These are phyloP conservation scores for Fusarium albosuccineum DNA, from an alignment of 2,329 filamentous ascomycete genomes.

Conservation along the genomic window DNA sequence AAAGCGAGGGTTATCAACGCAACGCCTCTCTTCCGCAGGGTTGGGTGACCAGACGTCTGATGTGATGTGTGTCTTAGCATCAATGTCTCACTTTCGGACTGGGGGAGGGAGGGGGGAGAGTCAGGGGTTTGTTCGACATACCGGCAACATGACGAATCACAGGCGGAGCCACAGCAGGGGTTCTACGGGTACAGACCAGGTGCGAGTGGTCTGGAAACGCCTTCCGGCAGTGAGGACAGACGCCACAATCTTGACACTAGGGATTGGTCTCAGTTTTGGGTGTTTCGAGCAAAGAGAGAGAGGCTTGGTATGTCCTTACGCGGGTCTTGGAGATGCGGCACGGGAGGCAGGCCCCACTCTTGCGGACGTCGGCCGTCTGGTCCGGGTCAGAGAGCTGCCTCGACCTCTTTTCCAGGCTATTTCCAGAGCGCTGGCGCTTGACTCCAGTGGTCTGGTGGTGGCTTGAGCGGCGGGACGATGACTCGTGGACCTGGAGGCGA, in stretches of 20 bases:
- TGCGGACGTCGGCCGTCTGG: constrained; percentile 63
- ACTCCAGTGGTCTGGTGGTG: constrained; percentile 45
- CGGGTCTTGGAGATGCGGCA: constrained; percentile 63
- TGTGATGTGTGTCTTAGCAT: constrained; percentile 43
- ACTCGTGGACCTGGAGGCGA: constrained; percentile 50
- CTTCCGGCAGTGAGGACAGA: constrained; percentile 58
- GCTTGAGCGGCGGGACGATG: constrained; percentile 41
- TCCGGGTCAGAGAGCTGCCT: constrained; percentile 56
- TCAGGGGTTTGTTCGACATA: constrained; percentile 45
- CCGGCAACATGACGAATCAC: constrained; percentile 55
- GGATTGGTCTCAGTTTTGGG: constrained; percentile 45
- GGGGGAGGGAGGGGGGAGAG: constrained; percentile 20
- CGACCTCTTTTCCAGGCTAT: constrained; percentile 52
- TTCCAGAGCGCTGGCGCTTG: constrained; percentile 54
- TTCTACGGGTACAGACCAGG: constrained; percentile 56
- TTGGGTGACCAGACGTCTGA: constrained; percentile 55
- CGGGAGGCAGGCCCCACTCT: constrained; percentile 61
- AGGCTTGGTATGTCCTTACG: constrained; percentile 53
- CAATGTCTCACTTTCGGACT: constrained; percentile 41
- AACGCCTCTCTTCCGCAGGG: constrained; percentile 52
- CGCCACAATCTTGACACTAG: constrained; percentile 57
- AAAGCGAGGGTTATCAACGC: constrained; percentile 52
- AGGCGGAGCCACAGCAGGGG: constrained; percentile 54
- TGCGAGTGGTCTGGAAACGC: constrained; percentile 57
- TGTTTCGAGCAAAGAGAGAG: constrained; percentile 31